A percentile compares a stretch with the other conserved stretches of the same genome.
Conservation (phyloP, 306 rosid species). For the Clitoria ternatea region DNA sequence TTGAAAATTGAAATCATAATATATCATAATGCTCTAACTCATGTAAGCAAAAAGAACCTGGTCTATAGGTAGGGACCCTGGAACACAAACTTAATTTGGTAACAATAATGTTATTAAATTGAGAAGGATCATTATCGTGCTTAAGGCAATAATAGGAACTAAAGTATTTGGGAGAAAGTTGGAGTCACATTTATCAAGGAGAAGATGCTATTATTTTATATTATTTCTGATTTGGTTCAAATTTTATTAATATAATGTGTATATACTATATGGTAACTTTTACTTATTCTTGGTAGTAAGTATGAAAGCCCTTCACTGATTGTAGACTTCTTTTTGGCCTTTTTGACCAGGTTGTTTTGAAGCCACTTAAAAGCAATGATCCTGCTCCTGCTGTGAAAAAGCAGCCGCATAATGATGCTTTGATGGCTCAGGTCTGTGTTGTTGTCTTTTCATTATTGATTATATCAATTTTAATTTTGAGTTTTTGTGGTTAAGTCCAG, state of each 20-base stretch:
- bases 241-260: not conserved
- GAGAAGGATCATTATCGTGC: not conserved
- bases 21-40: not conserved
- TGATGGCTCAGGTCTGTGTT: slow-evolving; percentile 77
- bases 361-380: slow-evolving; percentile 49
- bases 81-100: not conserved
- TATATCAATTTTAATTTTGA: not conserved
- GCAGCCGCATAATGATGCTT: slow-evolving; percentile 63
- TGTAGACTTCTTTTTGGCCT: too few relatives aligned
- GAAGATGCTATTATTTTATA: not conserved
- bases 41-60: not conserved
- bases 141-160: not conserved
- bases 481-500: not conserved
- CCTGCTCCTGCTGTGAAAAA: slow-evolving; percentile 51
- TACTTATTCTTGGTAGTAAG: not conserved
- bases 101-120: not conserved
- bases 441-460: not conserved
- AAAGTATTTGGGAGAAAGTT: not conserved
- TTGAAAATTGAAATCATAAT: not conserved
- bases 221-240: slow-evolving; percentile 1
- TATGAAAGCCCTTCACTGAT: slow-evolving; percentile 3
- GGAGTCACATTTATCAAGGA: not conserved
- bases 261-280: slow-evolving; percentile 3
- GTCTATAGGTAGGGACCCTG: not conserved
- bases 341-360: slow-evolving; percentile 53